These are phyloP conservation scores for Didymella lethalis DNA, from an alignment of 2,329 filamentous ascomycete species.

Conservation along the genomic window DNA sequence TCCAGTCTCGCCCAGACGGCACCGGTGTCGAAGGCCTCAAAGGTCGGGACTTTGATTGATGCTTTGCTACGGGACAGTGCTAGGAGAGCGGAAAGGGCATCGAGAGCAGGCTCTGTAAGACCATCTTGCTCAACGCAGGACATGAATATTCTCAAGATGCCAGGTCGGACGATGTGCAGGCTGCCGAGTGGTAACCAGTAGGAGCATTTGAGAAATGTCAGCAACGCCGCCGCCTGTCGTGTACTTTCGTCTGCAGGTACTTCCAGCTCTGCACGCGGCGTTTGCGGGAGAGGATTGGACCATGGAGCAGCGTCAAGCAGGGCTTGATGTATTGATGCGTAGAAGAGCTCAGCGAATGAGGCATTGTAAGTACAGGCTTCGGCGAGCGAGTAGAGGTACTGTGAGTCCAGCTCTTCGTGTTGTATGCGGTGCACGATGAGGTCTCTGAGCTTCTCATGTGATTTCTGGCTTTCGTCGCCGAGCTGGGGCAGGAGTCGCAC, in stretches of 20 bases:
- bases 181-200: conserved; percentile 38
- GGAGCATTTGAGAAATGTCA: conserved; percentile 43
- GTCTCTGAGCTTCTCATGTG: conserved; percentile 22
- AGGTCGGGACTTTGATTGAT: conserved; percentile 17
- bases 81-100: conserved; percentile 41
- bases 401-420: conserved; percentile 20
- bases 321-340: conserved; percentile 22
- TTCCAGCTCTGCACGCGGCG: neutral
- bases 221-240: conserved; percentile 25
- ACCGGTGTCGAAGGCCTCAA: neutral
- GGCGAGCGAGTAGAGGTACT: conserved; percentile 36
- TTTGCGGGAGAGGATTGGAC: neutral
- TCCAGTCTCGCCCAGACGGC: conserved; percentile 15
- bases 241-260: conserved; percentile 15
- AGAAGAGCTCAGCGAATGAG: conserved; percentile 24
- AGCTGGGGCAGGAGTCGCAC: conserved; percentile 12
- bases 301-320: conserved; percentile 5
- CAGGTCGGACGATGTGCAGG: conserved; percentile 31
- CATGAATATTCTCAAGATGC: conserved; percentile 28
- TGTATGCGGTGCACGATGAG: conserved; percentile 32
- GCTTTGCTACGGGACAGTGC: conserved; percentile 22
- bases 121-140: conserved; percentile 30
- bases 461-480: neutral
- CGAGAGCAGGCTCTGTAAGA: conserved; percentile 35
- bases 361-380: conserved; percentile 35